A percentile compares a stretch with the other conserved stretches of the same genome.
Conservation (phyloP, 2,329 filamentous ascomycete genomes). For the Ophiostoma triangulosporum region DNA sequence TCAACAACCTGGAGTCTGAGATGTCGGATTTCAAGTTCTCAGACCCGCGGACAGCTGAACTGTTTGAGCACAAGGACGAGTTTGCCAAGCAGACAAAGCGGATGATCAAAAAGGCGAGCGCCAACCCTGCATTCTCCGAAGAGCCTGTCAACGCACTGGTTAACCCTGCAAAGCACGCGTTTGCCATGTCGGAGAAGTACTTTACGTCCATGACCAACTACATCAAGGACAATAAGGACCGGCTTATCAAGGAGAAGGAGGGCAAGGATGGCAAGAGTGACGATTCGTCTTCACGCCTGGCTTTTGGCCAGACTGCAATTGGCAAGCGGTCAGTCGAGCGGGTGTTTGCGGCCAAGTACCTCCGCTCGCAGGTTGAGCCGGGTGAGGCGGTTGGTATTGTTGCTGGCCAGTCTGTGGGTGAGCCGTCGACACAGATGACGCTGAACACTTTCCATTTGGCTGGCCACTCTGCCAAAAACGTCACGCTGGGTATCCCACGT, state of each 20-base stretch:
- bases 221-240: conserved; percentile 59
- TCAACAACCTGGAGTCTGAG: conserved; percentile 73
- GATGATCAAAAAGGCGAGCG: conserved; percentile 57
- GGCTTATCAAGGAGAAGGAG: conserved; percentile 39
- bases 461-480: conserved; percentile 95
- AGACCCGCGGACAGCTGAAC: conserved; percentile 32
- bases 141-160: conserved; percentile 65
- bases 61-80: conserved; percentile 41
- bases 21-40: conserved; percentile 59
- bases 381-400: conserved; percentile 96
- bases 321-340: conserved; percentile 66
- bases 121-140: conserved; percentile 41
- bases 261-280: conserved; percentile 18
- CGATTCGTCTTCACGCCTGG: conserved; percentile 6
- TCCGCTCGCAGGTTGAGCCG: conserved; percentile 82
- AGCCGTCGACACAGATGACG: conserved; percentile 98
- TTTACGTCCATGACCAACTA: conserved; percentile 61
- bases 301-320: conserved; percentile 25
- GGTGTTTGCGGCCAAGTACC: conserved; percentile 82
- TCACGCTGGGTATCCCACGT: conserved; percentile 94
- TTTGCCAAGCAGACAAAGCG: conserved; percentile 71
- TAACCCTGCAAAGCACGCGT: conserved; percentile 64
- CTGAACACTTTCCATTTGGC: conserved; percentile 99
- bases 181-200: conserved; percentile 83
- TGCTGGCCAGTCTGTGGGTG: conserved; percentile 89